Base-by-base conservation (phyloP, 495 filamentous ascomycete species). In the Penicillium samsonianum region DNA sequence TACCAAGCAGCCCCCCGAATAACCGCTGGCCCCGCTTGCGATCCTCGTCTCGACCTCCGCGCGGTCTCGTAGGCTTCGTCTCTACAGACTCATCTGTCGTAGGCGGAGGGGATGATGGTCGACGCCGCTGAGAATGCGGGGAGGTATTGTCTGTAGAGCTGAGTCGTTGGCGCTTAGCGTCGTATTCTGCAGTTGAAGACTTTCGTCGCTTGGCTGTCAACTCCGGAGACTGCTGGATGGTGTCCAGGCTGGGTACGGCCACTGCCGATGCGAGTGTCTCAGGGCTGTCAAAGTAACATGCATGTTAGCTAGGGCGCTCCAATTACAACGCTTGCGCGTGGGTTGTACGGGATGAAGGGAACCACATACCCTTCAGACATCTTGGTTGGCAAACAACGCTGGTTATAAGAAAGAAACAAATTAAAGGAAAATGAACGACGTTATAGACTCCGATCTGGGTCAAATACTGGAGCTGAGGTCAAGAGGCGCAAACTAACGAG, bases 1-100 rank as follows among this genome's bases (percentile, higher is more conserved):
- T 93, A 69, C 87, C 91, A 62, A 96, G 78, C 63, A 96, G 73
- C 50, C 86, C 91, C 51, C 94, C 94, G 75, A 97, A 96, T 65
- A 98, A 81, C 51, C 94, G 82, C 77, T 90, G 87, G 42, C 90
- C 91, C 12, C 94, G 89, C 65, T 88, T 89, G 69, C 87, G 91
- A 67, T 97, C 92, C 59, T 96, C 91, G 54, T 84, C 71, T 1
- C 69, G 61, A n/a, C 62, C 65, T 1, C 45, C 74, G 31, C 75
- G 79, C 14, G 20, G 30, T 30, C 80, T 74, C 54, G 63, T 78
- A 59, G 80, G 82, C 59, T 72, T 75, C 44, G 70, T 70, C 49
- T 74, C 71, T 64, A 76, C 50, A 67, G 74, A 48, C 62, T 70
- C 54, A 14, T 68, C 64, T 45, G 60, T 58, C 37, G 40, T 28